These are phyloP conservation scores for Paratinospora sagittata DNA, from an alignment of 164 flowering plant genomes.

Conservation along the genomic window DNA sequence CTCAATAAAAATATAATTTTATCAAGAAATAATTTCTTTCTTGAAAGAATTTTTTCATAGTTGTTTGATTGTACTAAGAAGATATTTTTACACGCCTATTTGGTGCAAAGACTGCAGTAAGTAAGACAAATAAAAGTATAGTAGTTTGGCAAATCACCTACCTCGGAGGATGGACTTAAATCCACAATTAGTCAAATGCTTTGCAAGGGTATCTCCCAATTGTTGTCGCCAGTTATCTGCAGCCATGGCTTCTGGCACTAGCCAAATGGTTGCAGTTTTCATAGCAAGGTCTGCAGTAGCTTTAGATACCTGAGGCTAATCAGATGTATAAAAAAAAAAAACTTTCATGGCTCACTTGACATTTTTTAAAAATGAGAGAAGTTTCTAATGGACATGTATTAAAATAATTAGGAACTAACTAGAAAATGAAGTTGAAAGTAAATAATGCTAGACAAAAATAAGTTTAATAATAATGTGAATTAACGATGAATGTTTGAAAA, in stretches of 20 bases:
- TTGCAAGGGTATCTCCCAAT: slow-evolving; percentile 84
- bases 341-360: not conserved
- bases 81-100: no score
- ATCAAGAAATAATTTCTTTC: no score
- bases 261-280: slow-evolving; percentile 88
- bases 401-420: not conserved
- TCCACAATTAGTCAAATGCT: slow-evolving; percentile 82
- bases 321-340: slow-evolving; percentile 8
- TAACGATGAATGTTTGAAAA: no score
- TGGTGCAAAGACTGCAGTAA: no score
- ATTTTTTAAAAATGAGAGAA: not conserved
- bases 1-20: no score
- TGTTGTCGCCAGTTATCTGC: slow-evolving; percentile 63
- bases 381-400: not conserved
- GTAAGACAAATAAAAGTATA: not conserved
- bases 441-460: no score
- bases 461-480: no score
- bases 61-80: no score
- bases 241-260: slow-evolving; percentile 61
- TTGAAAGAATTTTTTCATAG: no score
- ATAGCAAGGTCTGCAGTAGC: slow-evolving; percentile 86
- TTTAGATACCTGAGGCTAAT: slow-evolving; percentile 87
- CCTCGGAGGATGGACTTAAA: slow-evolving; percentile 76
- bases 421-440: not conserved
- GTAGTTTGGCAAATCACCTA: slow-evolving; percentile 12